Percentiles rank a stretch among this genome's conserved stretches.
Evolutionary conservation across 106 monocot species (phyloP).

Genomic region (Xerophyta viscosa): DNA sequence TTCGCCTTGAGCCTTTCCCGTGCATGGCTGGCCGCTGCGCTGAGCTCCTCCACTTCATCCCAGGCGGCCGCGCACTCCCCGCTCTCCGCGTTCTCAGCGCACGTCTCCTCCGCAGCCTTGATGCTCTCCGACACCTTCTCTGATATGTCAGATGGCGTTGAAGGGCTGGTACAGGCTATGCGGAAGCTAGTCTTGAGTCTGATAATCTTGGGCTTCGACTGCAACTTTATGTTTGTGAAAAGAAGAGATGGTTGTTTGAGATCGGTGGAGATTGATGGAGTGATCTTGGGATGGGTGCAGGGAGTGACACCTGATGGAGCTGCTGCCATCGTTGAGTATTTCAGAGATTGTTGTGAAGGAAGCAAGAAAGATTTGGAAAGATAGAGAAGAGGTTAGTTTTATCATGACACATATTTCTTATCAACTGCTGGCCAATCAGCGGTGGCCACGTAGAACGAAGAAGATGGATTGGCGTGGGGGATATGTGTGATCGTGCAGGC

Average conservation of each 20-base stretch:
- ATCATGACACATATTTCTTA: constrained; percentile 41
- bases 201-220: not conserved
- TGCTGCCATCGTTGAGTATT: constrained; percentile 29
- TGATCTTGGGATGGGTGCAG: constrained; percentile 21
- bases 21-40: constrained; percentile 92
- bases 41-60: constrained; percentile 99
- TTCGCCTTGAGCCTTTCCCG: constrained; percentile 56
- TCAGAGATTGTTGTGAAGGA: not conserved
- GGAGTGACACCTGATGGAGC: constrained; percentile 36
- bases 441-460: too few relatives aligned
- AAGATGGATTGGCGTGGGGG: too few relatives aligned
- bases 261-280: not conserved
- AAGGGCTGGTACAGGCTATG: constrained; percentile 16
- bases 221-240: not conserved
- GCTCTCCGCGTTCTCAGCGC: constrained; percentile 45
- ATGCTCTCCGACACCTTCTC: constrained; percentile 83
- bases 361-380: not conserved
- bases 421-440: too few relatives aligned
- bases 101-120: constrained; percentile 63
- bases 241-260: not conserved
- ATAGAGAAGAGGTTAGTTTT: not conserved
- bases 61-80: constrained; percentile 94
- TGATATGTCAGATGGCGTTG: constrained; percentile 63
- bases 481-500: too few relatives aligned
- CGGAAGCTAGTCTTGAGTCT: not conserved